A percentile compares a stretch with the other conserved stretches of the same genome.
Evolutionary conservation across 768 basidiomycete species (phyloP).

Genomic region (Leccinum longicurvipes): DNA sequence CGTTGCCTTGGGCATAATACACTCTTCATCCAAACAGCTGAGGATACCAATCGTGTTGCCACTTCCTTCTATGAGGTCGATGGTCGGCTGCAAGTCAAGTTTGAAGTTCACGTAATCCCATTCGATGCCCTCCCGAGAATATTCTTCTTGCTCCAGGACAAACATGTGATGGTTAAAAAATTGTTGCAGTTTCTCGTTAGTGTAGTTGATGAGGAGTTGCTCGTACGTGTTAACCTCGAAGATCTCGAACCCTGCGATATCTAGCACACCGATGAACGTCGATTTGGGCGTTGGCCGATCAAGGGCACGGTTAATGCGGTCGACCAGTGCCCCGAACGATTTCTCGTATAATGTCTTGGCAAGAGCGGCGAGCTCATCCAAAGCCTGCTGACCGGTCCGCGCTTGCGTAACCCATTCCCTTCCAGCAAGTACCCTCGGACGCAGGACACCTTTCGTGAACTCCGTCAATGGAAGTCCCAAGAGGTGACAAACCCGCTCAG

Average conservation of each 20-base stretch:
- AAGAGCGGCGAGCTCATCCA: constrained; percentile 86
- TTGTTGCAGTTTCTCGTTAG: constrained; percentile 97
- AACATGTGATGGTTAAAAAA: constrained; percentile 99
- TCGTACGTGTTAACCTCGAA: constrained; percentile 94
- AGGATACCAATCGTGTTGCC: constrained; percentile 77
- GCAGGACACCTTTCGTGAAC: constrained; percentile 84
- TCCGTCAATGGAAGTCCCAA: constrained; percentile 85
- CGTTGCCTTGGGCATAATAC: constrained; percentile 99
- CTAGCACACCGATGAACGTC: constrained; percentile 95
- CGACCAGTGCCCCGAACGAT: constrained; percentile 90
- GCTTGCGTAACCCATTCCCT: constrained; percentile 97
- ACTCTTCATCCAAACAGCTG: constrained; percentile 93
- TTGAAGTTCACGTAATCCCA: constrained; percentile 99
- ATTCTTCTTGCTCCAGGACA: constrained; percentile 98
- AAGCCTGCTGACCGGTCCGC: constrained; percentile 84
- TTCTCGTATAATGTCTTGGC: constrained; percentile 98
- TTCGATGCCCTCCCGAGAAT: constrained; percentile 91
- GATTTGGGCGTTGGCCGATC: constrained; percentile 90
- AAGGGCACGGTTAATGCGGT: constrained; percentile 90
- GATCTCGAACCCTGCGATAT: constrained; percentile 99
- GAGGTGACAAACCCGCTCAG: constrained; percentile 85
- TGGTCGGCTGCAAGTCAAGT: constrained; percentile 94
- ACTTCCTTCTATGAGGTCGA: constrained; percentile 92
- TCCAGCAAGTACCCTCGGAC: constrained; percentile 89
- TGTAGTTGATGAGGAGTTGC: constrained; percentile 97